Conservation (phyloP, 2,329 filamentous ascomycete genomes). For the Colletotrichum salicis region DNA sequence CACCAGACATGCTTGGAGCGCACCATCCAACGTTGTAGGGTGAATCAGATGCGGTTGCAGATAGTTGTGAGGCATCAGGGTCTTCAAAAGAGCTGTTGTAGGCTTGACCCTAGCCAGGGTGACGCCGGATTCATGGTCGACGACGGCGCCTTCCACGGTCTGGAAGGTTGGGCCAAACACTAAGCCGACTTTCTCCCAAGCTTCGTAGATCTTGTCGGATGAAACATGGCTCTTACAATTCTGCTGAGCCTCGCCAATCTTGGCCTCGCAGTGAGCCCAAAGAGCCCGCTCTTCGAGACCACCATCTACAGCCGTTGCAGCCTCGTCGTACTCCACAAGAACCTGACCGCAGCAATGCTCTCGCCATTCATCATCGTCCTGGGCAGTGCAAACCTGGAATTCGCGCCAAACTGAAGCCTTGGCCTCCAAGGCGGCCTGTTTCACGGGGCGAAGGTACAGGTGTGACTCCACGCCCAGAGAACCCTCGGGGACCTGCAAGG, state of each 20-base stretch:
- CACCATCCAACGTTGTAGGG: constrained; percentile 28
- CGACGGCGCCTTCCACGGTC: constrained; percentile 8
- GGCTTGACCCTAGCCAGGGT: constrained; percentile 4
- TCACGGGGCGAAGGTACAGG: constrained; percentile 10
- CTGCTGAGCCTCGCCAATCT: neutral
- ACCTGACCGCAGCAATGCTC: constrained; percentile 4
- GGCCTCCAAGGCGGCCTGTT: constrained; percentile 2
- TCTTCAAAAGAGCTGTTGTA: constrained; percentile 11
- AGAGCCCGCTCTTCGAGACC: neutral
- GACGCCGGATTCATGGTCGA: neutral
- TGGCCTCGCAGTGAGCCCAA: neutral
- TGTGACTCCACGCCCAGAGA: constrained; percentile 8
- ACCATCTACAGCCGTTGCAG: neutral
- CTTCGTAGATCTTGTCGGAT: neutral
- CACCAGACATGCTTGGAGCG: neutral
- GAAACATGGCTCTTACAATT: neutral
- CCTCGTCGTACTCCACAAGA: neutral
- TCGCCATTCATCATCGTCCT: constrained; percentile 18
- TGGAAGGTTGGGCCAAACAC: constrained; percentile 28
- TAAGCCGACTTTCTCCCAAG: constrained; percentile 10
- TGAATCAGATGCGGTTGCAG: constrained; percentile 31
- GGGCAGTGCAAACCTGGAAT: constrained; percentile 25
- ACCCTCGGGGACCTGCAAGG: constrained; percentile 6
- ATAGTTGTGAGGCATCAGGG: constrained; percentile 31
- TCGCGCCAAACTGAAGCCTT: constrained; percentile 11